Base-by-base conservation (phyloP, 306 rosid species). In the Citrullus amarus region DNA sequence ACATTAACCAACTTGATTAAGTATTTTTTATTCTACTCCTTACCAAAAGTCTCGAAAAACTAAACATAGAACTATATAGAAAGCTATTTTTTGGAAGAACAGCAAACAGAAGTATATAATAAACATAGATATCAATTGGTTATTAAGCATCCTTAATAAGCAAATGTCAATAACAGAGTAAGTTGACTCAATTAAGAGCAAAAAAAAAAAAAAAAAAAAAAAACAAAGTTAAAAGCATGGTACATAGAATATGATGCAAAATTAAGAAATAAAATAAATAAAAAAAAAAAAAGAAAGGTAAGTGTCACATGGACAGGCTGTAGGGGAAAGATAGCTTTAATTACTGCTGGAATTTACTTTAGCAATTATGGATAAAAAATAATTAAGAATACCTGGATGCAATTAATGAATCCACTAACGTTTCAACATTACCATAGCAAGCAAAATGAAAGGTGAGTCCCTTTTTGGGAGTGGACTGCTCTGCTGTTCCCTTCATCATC, bases 401-500 rank as follows among this genome's bases (percentile, higher is more conserved):
- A 46, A 79, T 79, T 68, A 61, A 65, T 67, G 75, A 65, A 4
- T 46, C 75, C 76, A 63, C 74, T 25, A 59, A 16, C 80, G 41
- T 44, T 77, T 43, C 25, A 59, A 17, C 72, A 39, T 59, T 74
- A 17, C 48, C 41, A 32, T 34, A 74, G 48, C 28, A 74, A 48
- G 60, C 87, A 82, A 58, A 51, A 87, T 86, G 88, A 87, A 80
- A 85, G 85, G 51, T 83, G 70, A 56, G 55, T 72, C 59, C 79
- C 88, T 87, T 88, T 87, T 85, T 77, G 53, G 65, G 84, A 86
- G 89, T 83, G 85, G 17, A 30, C 87, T 89, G 86, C 86, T 86
- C 79, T 61, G 53, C 51, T 85, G 74, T 46, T 77, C 22, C 70
- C 87, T 66, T 81, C 41, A 65, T 17, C 71, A 36, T 36, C 51